A percentile compares a stretch with the other conserved stretches of the same genome.
phyloP scores from a whole-genome alignment of 331 rosid species.

The Pyracantha coccinea region DNA sequence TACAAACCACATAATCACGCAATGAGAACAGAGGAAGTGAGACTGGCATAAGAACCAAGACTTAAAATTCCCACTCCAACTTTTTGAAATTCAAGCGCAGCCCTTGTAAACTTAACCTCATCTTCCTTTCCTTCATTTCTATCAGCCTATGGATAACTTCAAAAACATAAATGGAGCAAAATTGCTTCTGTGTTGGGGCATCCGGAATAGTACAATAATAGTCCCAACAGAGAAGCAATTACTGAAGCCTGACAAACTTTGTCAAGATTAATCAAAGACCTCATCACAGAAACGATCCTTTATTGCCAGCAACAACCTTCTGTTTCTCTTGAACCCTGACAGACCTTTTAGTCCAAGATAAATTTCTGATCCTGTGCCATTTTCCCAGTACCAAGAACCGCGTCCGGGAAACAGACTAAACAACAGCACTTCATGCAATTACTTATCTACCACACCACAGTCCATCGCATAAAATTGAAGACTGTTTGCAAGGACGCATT shows the following conservation, averaged over 20 bases:
- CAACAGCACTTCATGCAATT: background rate
- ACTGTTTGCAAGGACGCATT: background rate
- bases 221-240: background rate
- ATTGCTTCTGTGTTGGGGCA: background rate
- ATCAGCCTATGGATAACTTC: background rate
- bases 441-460: background rate
- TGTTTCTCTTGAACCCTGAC: background rate
- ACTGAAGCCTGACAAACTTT: background rate
- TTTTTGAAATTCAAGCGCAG: background rate
- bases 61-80: background rate
- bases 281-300: background rate
- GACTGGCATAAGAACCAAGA: background rate
- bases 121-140: background rate
- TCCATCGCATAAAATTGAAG: background rate
- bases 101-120: background rate
- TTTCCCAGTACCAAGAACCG: background rate
- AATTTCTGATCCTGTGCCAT: background rate
- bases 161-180: background rate
- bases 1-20: background rate
- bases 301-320: background rate
- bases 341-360: background rate
- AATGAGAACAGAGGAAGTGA: background rate
- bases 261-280: background rate
- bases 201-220: background rate
- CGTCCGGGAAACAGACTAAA: background rate